Evolutionary conservation across 2,329 filamentous ascomycete genomes (phyloP).

Genomic region (Teratosphaeria epicoccoides): DNA sequence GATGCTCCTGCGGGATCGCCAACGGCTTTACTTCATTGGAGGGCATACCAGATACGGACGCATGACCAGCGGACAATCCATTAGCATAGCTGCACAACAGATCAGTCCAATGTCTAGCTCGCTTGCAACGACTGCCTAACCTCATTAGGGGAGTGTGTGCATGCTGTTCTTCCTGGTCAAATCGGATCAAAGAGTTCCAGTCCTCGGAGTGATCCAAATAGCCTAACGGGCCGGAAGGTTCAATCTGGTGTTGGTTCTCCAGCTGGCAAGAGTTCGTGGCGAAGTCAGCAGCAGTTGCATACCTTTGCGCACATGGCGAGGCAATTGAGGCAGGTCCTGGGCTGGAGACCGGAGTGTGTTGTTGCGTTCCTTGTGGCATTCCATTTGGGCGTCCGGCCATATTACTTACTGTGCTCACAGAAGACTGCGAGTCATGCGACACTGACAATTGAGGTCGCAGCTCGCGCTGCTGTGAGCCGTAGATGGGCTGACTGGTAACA

Average conservation of each 20-base stretch:
- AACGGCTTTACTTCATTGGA: conserved; percentile 4
- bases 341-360: not conserved
- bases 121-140: conserved; percentile 11
- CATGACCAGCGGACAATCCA: not conserved
- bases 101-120: conserved; percentile 9
- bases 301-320: not conserved
- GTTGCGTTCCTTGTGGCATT: not conserved
- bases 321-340: not conserved
- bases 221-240: conserved; percentile 2
- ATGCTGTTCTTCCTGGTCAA: conserved; percentile 17
- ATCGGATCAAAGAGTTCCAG: conserved; percentile 20
- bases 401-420: conserved; percentile 11
- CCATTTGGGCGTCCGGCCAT: not conserved
- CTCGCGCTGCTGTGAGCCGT: conserved; percentile 2
- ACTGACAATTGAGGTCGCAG: conserved; percentile 6
- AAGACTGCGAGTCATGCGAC: conserved; percentile 3
- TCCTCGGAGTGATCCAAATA: conserved; percentile 7
- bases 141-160: conserved; percentile 9
- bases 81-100: conserved; percentile 8
- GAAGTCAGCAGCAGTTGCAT: not conserved
- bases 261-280: not conserved
- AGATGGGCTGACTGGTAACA: conserved; percentile 6
- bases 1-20: conserved; percentile 6
- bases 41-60: not conserved
- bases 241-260: not conserved